Percentiles rank a stretch among this genome's conserved stretches.
Evolutionary conservation across 2,329 filamentous ascomycete genomes (phyloP).

Genomic region (Blastomyces parvus): DNA sequence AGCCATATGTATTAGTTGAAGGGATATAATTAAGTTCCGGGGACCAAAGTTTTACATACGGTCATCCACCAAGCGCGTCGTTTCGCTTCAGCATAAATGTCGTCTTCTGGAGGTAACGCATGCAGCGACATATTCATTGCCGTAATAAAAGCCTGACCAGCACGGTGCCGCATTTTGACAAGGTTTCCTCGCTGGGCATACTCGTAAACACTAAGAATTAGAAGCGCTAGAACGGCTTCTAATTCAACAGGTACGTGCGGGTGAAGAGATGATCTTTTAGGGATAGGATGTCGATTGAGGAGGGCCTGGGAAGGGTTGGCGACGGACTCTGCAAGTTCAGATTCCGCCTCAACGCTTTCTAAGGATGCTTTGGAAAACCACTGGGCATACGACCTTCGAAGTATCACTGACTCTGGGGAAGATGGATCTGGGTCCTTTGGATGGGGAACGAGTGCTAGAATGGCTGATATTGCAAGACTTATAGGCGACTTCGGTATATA

Average conservation of each 20-base stretch:
- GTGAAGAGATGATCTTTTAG: slow-evolving; percentile 32
- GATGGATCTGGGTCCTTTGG: slow-evolving; percentile 31
- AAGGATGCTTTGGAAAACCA: slow-evolving; percentile 32
- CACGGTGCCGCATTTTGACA: slow-evolving; percentile 38
- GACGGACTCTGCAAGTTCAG: slow-evolving; percentile 33
- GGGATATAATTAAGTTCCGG: neutral
- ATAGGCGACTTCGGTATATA: slow-evolving; percentile 36
- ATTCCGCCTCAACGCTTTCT: slow-evolving; percentile 34
- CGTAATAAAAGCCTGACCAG: slow-evolving; percentile 35
- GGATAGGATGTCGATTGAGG: slow-evolving; percentile 22
- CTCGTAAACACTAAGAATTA: slow-evolving; percentile 38
- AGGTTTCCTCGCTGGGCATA: slow-evolving; percentile 39
- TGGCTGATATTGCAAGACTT: slow-evolving; percentile 36
- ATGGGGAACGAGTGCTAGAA: slow-evolving; percentile 36
- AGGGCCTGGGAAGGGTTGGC: slow-evolving; percentile 35
- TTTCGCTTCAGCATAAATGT: slow-evolving; percentile 33
- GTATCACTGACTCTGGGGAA: slow-evolving; percentile 26
- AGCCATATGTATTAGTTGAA: slow-evolving; percentile 6
- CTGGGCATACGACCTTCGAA: slow-evolving; percentile 34
- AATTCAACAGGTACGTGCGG: slow-evolving; percentile 33
- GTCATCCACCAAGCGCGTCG: slow-evolving; percentile 43
- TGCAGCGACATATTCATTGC: slow-evolving; percentile 38
- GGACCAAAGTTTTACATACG: slow-evolving; percentile 21
- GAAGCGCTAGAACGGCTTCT: slow-evolving; percentile 33
- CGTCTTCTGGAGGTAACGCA: slow-evolving; percentile 25